Percentiles rank a stretch among this genome's conserved stretches.
Evolutionary conservation across 805 yeast species (phyloP).

Genomic region (Schwanniomyces occidentalis): DNA sequence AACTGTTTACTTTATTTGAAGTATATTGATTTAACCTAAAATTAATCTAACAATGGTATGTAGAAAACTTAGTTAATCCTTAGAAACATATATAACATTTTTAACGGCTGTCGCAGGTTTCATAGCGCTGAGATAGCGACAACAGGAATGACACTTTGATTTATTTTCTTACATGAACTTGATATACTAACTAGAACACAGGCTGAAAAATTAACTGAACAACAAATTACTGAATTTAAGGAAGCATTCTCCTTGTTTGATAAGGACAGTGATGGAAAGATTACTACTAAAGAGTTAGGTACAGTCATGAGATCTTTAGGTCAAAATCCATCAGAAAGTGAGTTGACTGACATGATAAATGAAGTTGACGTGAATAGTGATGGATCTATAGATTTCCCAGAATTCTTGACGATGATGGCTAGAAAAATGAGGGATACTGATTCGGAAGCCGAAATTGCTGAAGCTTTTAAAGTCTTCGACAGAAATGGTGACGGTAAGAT

Average conservation of each 20-base stretch:
- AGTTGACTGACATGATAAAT: constrained; percentile 93
- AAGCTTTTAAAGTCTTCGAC: constrained; percentile 98
- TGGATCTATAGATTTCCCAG: constrained; percentile 60
- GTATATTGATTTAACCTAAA: too few species aligned
- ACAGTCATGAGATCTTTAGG: constrained; percentile 99
- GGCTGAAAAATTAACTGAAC: constrained; percentile 91
- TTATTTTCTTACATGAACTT: too few species aligned
- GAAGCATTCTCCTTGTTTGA: constrained; percentile 98
- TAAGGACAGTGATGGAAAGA: constrained; percentile 95
- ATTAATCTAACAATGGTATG: too few species aligned
- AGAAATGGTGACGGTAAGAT: constrained; percentile 95
- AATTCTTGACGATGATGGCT: constrained; percentile 46
- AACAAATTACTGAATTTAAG: constrained; percentile 94
- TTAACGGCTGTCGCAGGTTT: too few species aligned
- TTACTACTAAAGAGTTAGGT: constrained; percentile 93
- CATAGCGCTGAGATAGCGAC: too few species aligned
- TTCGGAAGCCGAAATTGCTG: constrained; percentile 94
- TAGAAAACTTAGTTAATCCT: too few species aligned
- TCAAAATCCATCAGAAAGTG: constrained; percentile 94
- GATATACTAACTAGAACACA: constrained; percentile 24
- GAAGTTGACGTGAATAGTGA: constrained; percentile 96
- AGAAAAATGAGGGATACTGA: constrained; percentile 92
- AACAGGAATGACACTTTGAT: too few species aligned
- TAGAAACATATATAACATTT: too few species aligned
- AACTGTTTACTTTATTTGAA: too few species aligned